Percentiles rank a stretch among this genome's conserved stretches.
phyloP scores from a whole-genome alignment of 306 rosid species.

The Abrus precatorius region DNA sequence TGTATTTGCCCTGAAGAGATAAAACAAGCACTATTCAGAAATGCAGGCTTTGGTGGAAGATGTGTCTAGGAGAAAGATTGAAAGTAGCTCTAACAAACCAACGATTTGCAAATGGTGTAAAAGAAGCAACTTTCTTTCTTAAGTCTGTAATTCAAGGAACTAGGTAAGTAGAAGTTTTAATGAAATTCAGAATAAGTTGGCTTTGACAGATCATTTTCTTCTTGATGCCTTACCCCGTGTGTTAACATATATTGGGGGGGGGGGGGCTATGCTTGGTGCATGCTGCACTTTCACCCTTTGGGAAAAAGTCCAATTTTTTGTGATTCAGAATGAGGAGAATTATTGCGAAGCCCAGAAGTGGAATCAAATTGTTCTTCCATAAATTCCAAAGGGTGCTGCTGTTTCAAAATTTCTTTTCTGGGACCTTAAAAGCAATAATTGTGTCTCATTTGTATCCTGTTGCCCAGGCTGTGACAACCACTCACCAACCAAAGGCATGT shows the following conservation, averaged over 20 bases:
- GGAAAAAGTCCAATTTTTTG: slow-evolving; percentile 1
- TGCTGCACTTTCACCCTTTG: slow-evolving; percentile 29
- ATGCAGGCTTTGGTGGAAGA: slow-evolving; percentile 86
- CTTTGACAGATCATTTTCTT: slow-evolving; percentile 52
- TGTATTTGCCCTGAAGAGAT: slow-evolving; percentile 65
- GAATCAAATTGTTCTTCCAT: slow-evolving; percentile 28
- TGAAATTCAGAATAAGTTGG: slow-evolving; percentile 51
- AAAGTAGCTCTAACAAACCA: slow-evolving; percentile 38
- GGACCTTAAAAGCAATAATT: slow-evolving; percentile 36
- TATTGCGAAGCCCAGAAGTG: slow-evolving; percentile 26
- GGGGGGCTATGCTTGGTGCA: slow-evolving; percentile 4
- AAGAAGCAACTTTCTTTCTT: slow-evolving; percentile 43
- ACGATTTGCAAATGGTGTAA: slow-evolving; percentile 45
- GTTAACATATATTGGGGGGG: slow-evolving; percentile 43
- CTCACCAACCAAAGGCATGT: slow-evolving; percentile 32
- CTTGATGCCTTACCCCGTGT: slow-evolving; percentile 46
- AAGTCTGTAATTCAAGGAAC: slow-evolving; percentile 44
- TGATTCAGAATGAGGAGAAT: slow-evolving; percentile 32
- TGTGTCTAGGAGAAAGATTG: slow-evolving; percentile 61
- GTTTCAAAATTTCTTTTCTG: slow-evolving; percentile 21
- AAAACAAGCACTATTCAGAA: slow-evolving; percentile 84
- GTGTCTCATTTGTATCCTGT: slow-evolving; percentile 1
- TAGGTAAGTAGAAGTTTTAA: slow-evolving; percentile 50
- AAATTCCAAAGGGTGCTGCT: slow-evolving; percentile 11
- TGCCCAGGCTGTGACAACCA: slow-evolving; percentile 24